phyloP scores from a whole-genome alignment of 805 yeast genomes.

The Ogataea corticis region DNA sequence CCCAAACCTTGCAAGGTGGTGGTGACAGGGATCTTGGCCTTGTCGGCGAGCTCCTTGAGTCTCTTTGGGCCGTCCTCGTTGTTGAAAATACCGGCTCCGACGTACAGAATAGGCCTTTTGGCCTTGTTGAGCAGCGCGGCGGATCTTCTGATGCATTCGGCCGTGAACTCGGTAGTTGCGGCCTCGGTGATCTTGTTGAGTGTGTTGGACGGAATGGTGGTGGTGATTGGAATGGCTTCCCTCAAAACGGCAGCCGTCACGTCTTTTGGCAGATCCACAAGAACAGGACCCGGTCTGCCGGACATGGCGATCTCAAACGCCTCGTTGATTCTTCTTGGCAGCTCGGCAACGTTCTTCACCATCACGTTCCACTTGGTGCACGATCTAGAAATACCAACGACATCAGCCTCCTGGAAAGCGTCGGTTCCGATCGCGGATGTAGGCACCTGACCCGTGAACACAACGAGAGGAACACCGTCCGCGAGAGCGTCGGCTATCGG shows the following conservation, averaged over 20 bases:
- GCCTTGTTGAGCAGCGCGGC: slow-evolving; percentile 79
- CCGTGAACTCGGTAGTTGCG: slow-evolving; percentile 72
- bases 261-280: slow-evolving; percentile 97
- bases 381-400: slow-evolving; percentile 92
- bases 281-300: slow-evolving; percentile 98
- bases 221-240: slow-evolving; percentile 77
- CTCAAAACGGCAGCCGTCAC: slow-evolving; percentile 91
- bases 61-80: slow-evolving; percentile 76
- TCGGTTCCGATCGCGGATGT: slow-evolving; percentile 96
- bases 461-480: slow-evolving; percentile 97
- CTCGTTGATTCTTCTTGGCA: slow-evolving; percentile 94
- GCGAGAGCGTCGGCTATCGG: slow-evolving; percentile 97
- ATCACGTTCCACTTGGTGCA: slow-evolving; percentile 99
- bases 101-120: slow-evolving; percentile 85
- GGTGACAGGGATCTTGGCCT: slow-evolving; percentile 93
- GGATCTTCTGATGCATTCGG: slow-evolving; percentile 71
- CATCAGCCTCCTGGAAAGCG: slow-evolving; percentile 99
- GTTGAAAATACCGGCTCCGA: slow-evolving; percentile 87
- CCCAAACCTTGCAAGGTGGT: slow-evolving; percentile 95
- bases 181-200: slow-evolving; percentile 67
- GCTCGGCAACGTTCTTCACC: slow-evolving; percentile 93
- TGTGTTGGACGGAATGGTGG: slow-evolving; percentile 76
- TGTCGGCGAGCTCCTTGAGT: slow-evolving; percentile 82
- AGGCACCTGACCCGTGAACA: slow-evolving; percentile 96
- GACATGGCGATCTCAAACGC: slow-evolving; percentile 95